Base-by-base conservation (phyloP, 2,329 filamentous ascomycete species). In the Salinomyces thailandicus region DNA sequence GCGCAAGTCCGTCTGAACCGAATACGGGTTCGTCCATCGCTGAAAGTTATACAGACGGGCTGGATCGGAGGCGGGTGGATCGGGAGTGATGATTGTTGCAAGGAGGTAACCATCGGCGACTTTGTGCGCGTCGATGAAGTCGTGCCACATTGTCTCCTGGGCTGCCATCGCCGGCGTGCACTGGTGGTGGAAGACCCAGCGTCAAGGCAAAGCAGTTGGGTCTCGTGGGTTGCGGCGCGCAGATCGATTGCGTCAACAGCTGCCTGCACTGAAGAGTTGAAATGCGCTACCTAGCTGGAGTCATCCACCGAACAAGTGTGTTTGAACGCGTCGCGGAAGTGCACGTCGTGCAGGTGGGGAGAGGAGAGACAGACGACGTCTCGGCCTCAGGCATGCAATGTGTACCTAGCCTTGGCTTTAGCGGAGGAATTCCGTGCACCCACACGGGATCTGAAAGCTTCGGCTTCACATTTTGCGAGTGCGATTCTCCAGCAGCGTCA, bases 61-160 rank as follows among this genome's bases (percentile, higher is more conserved):
- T 26, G 79, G 73, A 40, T 85, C 68, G 31, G 72, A 62, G 18
- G 67, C 51, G 3, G 81, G 73, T 33, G 81, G 61, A 40, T 81
- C 68, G 22, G 89, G 87, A 11, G 75, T 80, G 40, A 96, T 66
- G 7, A 82, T 82, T 41, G 75, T 72, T 14, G 86, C 81, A 24
- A 96, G 72, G 33, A 70, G 68, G 51, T 81, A 80, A 42, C 86
- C 86, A 55, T 83, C 75, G 9, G 31, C 29, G 68, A 18, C 64
- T 60, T 32, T 66, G 52, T 86, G 73, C 26, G 84, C 84, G 39
- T 73, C 64, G 37, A 73, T 75, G 58, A 94, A 93, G 41, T 83
- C 76, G 28, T 69, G 64, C 52, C 93, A 81, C 35, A 91, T 65
- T 9, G 22, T 8, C n/a, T 26, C 22, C 22, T 26, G 22, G 9